Percentiles rank a stretch among this genome's conserved stretches.
These are phyloP conservation scores for Candolleomyces efflorescens DNA, from an alignment of 768 basidiomycete species.

Conservation along the genomic window DNA sequence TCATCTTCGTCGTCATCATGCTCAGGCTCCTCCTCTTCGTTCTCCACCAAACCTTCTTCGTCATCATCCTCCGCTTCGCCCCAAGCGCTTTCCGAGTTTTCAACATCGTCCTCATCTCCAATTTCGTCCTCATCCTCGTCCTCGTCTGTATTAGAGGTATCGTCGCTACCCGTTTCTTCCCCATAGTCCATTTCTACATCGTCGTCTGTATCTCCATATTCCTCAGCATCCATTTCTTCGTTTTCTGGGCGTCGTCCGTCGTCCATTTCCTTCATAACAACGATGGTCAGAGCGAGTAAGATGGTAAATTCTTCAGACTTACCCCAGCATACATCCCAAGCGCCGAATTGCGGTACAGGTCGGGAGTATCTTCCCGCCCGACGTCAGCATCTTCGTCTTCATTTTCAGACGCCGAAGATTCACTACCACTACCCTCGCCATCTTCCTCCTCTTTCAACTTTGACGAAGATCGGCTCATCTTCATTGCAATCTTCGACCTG, in stretches of 20 bases:
- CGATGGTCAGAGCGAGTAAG: constrained; percentile 1
- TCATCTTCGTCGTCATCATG: constrained; percentile 41
- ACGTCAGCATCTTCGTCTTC: constrained; percentile 62
- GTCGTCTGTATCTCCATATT: constrained; percentile 69
- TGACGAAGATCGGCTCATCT: constrained; percentile 82
- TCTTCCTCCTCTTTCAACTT: constrained; percentile 58
- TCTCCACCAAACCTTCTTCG: constrained; percentile 57
- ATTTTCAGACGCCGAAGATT: constrained; percentile 42
- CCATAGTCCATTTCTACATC: constrained; percentile 88
- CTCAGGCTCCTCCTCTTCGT: constrained; percentile 46
- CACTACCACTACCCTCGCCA: constrained; percentile 31
- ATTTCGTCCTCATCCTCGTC: constrained; percentile 62
- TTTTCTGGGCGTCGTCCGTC: constrained; percentile 65
- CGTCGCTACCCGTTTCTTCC: constrained; percentile 79
- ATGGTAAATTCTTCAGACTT: constrained; percentile 28
- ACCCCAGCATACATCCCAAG: constrained; percentile 94
- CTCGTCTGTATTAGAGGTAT: constrained; percentile 73
- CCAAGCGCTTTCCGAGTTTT: constrained; percentile 60
- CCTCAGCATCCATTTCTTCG: constrained; percentile 79
- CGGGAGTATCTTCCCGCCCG: constrained; percentile 77
- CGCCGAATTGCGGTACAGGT: constrained; percentile 94
- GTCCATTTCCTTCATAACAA: constrained; percentile 69
- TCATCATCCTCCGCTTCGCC: constrained; percentile 68
- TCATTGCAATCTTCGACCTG: constrained; percentile 96
- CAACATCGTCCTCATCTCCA: constrained; percentile 40